These are phyloP conservation scores for Platanthera zijinensis DNA, from an alignment of 106 monocot species.

Conservation along the genomic window DNA sequence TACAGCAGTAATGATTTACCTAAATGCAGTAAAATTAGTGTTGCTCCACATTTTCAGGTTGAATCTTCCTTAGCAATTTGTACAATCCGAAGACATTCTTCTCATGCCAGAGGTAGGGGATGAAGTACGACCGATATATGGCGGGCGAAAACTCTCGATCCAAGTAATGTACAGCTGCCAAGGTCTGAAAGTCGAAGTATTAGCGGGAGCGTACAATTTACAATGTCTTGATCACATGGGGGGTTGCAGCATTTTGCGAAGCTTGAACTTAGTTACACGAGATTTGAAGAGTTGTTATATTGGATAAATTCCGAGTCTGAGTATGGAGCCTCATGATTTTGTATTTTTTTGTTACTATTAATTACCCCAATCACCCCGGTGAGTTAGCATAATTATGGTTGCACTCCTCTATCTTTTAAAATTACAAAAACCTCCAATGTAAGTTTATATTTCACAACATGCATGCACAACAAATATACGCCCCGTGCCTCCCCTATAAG, in stretches of 20 bases:
- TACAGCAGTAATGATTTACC: not conserved
- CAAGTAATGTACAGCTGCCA: slow-evolving; percentile 73
- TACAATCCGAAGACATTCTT: slow-evolving; percentile 92
- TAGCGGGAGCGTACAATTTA: slow-evolving; percentile 1
- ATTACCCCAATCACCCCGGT: too few relatives aligned
- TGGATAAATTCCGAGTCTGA: not conserved
- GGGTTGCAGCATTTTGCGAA: not conserved
- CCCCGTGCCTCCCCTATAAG: too few relatives aligned
- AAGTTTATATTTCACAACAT: too few relatives aligned
- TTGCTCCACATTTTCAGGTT: not conserved
- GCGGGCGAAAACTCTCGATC: slow-evolving; percentile 83
- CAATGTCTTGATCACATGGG: not conserved
- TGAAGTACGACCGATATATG: slow-evolving; percentile 82
- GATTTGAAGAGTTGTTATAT: not conserved
- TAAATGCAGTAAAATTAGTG: not conserved
- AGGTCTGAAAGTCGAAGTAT: slow-evolving; percentile 38
- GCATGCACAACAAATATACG: too few relatives aligned
- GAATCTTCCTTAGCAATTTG: slow-evolving; percentile 62
- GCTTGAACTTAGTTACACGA: not conserved
- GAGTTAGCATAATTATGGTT: too few relatives aligned
- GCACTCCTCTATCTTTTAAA: too few relatives aligned
- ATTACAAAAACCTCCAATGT: too few relatives aligned
- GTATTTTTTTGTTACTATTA: too few relatives aligned
- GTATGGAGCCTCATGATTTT: not conserved
- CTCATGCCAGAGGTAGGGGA: slow-evolving; percentile 71